A percentile compares a stretch with the other conserved stretches of the same genome.
Evolutionary conservation across 2,329 filamentous ascomycete genomes (phyloP).

Genomic region (Venturia carpophila): DNA sequence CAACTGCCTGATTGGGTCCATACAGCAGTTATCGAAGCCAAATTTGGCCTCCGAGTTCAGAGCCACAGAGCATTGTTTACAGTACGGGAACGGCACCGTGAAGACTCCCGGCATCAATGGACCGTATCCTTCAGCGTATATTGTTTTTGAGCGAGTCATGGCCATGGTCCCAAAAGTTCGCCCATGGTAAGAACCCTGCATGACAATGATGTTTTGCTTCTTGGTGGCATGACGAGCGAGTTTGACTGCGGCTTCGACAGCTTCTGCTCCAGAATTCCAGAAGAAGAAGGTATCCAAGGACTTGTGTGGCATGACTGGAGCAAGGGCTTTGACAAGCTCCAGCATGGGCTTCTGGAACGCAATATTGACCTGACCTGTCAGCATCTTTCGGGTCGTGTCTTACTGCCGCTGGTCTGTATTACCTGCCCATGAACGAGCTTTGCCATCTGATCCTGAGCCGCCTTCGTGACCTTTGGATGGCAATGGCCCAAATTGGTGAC

Average conservation of each 20-base stretch:
- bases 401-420: background rate
- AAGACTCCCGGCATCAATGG: constrained; percentile 35
- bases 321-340: constrained; percentile 28
- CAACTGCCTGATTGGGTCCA: constrained; percentile 30
- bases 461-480: constrained; percentile 31
- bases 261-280: constrained; percentile 34
- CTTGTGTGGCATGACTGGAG: constrained; percentile 32
- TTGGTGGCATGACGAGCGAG: constrained; percentile 32
- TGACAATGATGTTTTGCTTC: constrained; percentile 33
- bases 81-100: constrained; percentile 33
- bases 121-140: constrained; percentile 29
- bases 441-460: constrained; percentile 30
- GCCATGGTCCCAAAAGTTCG: constrained; percentile 32
- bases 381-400: background rate
- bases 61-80: constrained; percentile 31
- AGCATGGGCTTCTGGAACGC: constrained; percentile 35
- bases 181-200: constrained; percentile 34
- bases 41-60: constrained; percentile 26
- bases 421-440: constrained; percentile 34
- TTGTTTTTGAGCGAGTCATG: constrained; percentile 31
- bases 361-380: constrained; percentile 28
- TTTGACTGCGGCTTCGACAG: constrained; percentile 32
- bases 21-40: constrained; percentile 33
- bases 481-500: constrained; percentile 33
- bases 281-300: constrained; percentile 35